Base-by-base conservation (phyloP, 1,284 basidiomycete species). In the Cryptococcus sp. region DNA sequence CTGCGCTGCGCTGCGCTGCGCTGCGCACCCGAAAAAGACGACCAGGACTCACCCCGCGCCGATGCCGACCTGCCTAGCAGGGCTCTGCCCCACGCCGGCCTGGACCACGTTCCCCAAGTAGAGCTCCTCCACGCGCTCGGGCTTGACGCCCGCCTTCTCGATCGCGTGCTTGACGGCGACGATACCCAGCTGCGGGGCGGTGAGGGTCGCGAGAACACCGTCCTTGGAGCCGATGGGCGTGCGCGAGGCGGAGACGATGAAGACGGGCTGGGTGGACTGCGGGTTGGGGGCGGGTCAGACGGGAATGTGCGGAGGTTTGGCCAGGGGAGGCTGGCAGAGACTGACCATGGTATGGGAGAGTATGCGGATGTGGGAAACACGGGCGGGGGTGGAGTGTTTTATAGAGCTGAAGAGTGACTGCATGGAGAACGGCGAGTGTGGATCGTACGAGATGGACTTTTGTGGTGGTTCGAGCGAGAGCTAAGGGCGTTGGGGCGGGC, bases 71-170 rank as follows among this genome's bases (percentile, higher is more conserved):
- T 98, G 95, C 62, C 95, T 87, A 52, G 95, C 92, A 28, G 95
- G 91, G 39, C 89, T 92, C 76, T 98, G 93, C 50, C 93, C 93
- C 49, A 92, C 88, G 69, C 95, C 95, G 23, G 95, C 92, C 77
- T 95, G 92, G 57, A 98, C 85, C 75, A 95, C 91, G 72, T 98
- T 94, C 65, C 96, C 96, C 75, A 98, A 88, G 84, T 89, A 98
- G 70, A 97, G 82, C 80, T 99, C 96, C 79, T 98, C 92, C 47
- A 93, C 86, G 62, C 84, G 78, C 8, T 85, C 82, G 16, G 94
- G 87, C 70, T 89, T 84, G 73, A 98, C 82, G 56, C 87, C 85
- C 46, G 87, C 86, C 56, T 86, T 83, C 68, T 86, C 82, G 68
- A 98, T 82, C 45, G 93, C 94, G 69, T 89, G 88, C 79, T 94